Evolutionary conservation across 768 basidiomycete species (phyloP), one percentile per base, ranked within the genome.

Genomic region (Phaffia australis): DNA sequence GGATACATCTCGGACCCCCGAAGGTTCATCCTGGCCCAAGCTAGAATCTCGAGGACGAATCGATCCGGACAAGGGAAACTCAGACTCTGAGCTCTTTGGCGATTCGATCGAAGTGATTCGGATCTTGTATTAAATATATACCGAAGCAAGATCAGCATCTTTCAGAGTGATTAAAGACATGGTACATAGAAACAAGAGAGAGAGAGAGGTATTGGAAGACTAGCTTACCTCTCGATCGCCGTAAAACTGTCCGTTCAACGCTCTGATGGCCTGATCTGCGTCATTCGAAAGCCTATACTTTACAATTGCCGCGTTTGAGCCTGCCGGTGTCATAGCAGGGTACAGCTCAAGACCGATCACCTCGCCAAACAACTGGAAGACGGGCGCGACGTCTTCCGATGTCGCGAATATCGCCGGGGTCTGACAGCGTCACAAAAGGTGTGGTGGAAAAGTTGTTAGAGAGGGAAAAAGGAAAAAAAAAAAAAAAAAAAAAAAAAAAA

Each of bases 341-440:
- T 62, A 61, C 47, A 67, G 25, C 9, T 56, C 54, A 46, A 63
- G 29, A 7, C 46, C 16, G 30, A 57, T 8, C 0, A 67, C 25
- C 14, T 27, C 42, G 9, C 66, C 66, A 47, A 67, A 67, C 15
- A 49, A 49, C 2, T 27, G 23, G 52, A 67, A 67, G 42, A 67
- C 27, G 16, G 66, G 59, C 3, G 25, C 60, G n/a, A 67, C n/a
- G 59, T 67, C 66, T n/a, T 67, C 66, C 46, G 52, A 30, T 29
- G 65, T 66, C 32, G 30, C 46, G 54, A 66, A 66, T 1, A 60
- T 50, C 27, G 52, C 46, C 42, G 66, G 60, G 29, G 46, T 61
- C 60, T 67, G 29, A 9, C 25, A 49, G 1, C 16, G 23, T 2
- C 42, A 29, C 1, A 49, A 42, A 42, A 42, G 35, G n/a, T 42